Evolutionary conservation across 1,284 basidiomycete species (phyloP).

Genomic region (Puccinia horiana): DNA sequence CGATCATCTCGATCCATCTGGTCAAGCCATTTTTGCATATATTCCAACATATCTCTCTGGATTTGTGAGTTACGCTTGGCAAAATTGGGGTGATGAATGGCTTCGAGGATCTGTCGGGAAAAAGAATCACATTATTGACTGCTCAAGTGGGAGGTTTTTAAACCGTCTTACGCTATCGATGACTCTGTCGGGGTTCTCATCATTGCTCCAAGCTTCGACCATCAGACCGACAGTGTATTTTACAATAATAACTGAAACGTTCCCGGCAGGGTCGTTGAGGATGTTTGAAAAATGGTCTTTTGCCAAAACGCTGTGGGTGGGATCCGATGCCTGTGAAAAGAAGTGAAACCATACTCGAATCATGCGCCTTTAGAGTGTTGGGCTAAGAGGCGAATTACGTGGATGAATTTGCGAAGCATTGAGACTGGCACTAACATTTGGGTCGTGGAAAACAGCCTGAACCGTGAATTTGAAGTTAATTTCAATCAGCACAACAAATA

Average conservation of each 20-base stretch:
- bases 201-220: slow-evolving; percentile 72
- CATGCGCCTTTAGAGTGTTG: background rate
- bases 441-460: slow-evolving; percentile 41
- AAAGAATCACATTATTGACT: background rate
- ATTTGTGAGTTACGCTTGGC: slow-evolving; percentile 69
- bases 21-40: slow-evolving; percentile 67
- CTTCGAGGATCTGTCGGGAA: slow-evolving; percentile 70
- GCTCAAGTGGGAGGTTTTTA: background rate
- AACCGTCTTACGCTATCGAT: slow-evolving; percentile 62
- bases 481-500: background rate
- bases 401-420: background rate
- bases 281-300: slow-evolving; percentile 59
- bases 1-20: slow-evolving; percentile 63
- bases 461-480: background rate
- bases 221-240: slow-evolving; percentile 68
- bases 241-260: slow-evolving; percentile 61
- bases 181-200: slow-evolving; percentile 63
- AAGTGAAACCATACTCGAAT: background rate
- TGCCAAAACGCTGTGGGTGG: slow-evolving; percentile 56
- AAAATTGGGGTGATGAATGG: slow-evolving; percentile 86
- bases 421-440: slow-evolving; percentile 11
- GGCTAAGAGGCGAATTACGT: background rate
- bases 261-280: slow-evolving; percentile 59
- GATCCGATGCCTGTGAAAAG: slow-evolving; percentile 53
- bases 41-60: slow-evolving; percentile 75